These are phyloP conservation scores for Leccinellum luteum DNA, from an alignment of 768 basidiomycete species.

Conservation along the genomic window DNA sequence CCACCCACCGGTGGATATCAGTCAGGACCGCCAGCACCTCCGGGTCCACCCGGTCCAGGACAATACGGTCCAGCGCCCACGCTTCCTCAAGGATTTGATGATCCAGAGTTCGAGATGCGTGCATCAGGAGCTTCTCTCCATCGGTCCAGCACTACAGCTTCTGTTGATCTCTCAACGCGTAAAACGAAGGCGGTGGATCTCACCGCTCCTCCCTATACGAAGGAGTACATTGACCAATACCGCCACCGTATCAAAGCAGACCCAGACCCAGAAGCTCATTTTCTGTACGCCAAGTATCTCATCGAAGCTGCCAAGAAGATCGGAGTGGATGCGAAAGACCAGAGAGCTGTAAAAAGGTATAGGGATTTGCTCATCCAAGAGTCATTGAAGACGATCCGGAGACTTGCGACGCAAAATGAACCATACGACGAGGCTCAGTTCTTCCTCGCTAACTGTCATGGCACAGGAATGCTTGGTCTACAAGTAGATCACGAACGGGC, in stretches of 20 bases:
- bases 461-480: slow-evolving; percentile 92
- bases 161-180: slow-evolving; percentile 53
- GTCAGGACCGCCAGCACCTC: slow-evolving; percentile 10
- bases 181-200: slow-evolving; percentile 83
- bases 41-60: slow-evolving; percentile 11
- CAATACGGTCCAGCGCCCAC: slow-evolving; percentile 24
- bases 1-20: slow-evolving; percentile 28
- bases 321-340: slow-evolving; percentile 66
- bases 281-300: slow-evolving; percentile 96
- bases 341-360: slow-evolving; percentile 86
- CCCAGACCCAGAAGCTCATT: slow-evolving; percentile 97
- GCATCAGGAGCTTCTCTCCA: slow-evolving; percentile 41
- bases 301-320: slow-evolving; percentile 97
- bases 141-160: slow-evolving; percentile 56
- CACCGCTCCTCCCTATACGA: slow-evolving; percentile 83
- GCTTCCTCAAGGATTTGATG: slow-evolving; percentile 32
- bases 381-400: slow-evolving; percentile 87
- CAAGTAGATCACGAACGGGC: slow-evolving; percentile 97
- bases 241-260: slow-evolving; percentile 96
- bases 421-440: slow-evolving; percentile 97
- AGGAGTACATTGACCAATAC: slow-evolving; percentile 97
- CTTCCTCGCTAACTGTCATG: slow-evolving; percentile 96
- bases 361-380: slow-evolving; percentile 85
- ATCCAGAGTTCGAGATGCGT: slow-evolving; percentile 56
- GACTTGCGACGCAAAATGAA: slow-evolving; percentile 88